Base-by-base conservation (phyloP, 208 protist genomes). In the Acanthamoeba culbertsoni region DNA sequence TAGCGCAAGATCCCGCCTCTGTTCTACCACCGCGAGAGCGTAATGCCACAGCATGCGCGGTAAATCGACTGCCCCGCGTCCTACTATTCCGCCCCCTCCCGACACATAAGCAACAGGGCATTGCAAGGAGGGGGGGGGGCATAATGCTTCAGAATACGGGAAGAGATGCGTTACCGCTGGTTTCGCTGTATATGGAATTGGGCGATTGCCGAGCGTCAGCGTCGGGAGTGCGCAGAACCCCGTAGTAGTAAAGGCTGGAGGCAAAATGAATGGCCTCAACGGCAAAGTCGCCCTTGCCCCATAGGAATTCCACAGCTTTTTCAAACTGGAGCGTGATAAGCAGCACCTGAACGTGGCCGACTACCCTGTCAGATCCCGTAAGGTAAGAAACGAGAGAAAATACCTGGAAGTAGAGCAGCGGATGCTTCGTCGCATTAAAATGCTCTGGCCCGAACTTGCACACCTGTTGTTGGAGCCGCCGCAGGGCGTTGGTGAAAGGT, bases 11-110 rank as follows among this genome's bases (percentile, higher is more conserved):
- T 79, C 68, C 23, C 68, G 68, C 31, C 68, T 43, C 42, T 79
- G 68, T 23, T 48, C 68, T 3, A 79, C 68, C 7, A 88, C 43
- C 1, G 77, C 43, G 12, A 55, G 77, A 5, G 51, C 77, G 51
- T 88, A 88, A 33, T 88, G 77, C 77, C 77, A 62, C 77, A 88
- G 77, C 77, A 88, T 55, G 77, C 77, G 77, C 46, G 51, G 48
- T 23, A 88, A 53, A 35, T 88, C 51, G 1, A 88, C 51, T 0
- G 37, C 48, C 31, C 23, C 0, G 7, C 46, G 14, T 1, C 77
- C 48, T 7, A 2, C 48, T 45, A 14, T n/a, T 12, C 35, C 65
- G 18, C 14, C 65, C 28, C 16, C 51, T 14, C 23, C n/a, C n/a
- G n/a, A n/a, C n/a, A n/a, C n/a, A n/a, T n/a, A n/a, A n/a, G n/a